Conservation (phyloP, 257 asterid genomes). For the Solanum chmielewskii region DNA sequence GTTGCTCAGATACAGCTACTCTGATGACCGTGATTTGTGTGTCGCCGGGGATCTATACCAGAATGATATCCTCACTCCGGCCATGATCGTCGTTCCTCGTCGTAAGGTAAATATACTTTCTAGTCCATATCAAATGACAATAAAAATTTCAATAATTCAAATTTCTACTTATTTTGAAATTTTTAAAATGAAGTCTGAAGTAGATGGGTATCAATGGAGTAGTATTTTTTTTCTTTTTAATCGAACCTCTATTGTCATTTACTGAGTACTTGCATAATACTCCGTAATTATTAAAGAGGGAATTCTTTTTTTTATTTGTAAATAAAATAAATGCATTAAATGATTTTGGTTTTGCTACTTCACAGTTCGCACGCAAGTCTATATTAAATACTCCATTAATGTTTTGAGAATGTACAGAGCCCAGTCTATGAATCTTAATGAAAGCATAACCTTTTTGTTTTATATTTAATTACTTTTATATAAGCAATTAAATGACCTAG, state of each 20-base stretch:
- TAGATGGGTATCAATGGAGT: no score
- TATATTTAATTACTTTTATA: neutral
- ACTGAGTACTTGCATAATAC: neutral
- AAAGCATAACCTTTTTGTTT: neutral
- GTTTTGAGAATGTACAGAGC: neutral
- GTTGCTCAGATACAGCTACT: slow-evolving; percentile 37
- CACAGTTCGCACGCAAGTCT: neutral
- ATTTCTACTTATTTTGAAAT: no score
- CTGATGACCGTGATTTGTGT: slow-evolving; percentile 50
- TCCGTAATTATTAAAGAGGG: neutral
- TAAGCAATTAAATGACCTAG: neutral
- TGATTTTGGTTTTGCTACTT: neutral
- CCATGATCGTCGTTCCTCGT: slow-evolving; percentile 76
- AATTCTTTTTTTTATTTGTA: neutral
- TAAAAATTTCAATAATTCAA: no score
- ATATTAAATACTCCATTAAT: neutral
- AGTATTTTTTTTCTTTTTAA: no score
- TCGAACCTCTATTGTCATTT: no score
- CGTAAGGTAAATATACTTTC: neutral
- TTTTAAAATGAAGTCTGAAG: neutral
- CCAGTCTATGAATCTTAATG: neutral
- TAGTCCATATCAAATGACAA: no score
- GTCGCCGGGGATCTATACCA: slow-evolving; percentile 72
- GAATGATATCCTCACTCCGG: slow-evolving; percentile 49
- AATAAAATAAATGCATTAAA: neutral